Evolutionary conservation across 768 basidiomycete species (phyloP).

Genomic region (Termitomyces sp.): DNA sequence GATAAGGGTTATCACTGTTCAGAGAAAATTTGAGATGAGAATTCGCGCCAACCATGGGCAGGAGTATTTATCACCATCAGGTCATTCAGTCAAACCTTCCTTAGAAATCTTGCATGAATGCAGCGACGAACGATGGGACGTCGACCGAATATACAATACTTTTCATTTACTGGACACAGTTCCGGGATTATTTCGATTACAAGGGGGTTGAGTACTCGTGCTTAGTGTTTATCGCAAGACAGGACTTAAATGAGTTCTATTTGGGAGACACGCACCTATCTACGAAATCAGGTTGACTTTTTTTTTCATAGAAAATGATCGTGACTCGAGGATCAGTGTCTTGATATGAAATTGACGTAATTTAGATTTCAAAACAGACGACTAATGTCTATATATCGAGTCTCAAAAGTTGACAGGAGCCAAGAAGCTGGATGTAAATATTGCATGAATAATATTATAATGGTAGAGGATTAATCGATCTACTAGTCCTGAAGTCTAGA

Average conservation of each 20-base stretch:
- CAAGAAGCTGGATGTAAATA: no score
- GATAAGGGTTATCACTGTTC: background rate
- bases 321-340: no score
- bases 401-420: background rate
- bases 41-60: background rate
- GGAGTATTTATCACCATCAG: background rate
- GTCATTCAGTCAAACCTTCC: background rate
- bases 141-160: no score
- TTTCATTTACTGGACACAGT: no score
- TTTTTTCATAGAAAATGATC: no score
- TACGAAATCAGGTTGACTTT: no score
- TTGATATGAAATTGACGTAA: no score
- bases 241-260: no score
- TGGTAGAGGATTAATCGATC: background rate
- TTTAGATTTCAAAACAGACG: background rate
- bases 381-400: no score
- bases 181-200: no score
- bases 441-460: background rate
- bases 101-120: background rate
- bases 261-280: no score
- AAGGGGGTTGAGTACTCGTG: background rate
- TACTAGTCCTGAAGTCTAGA: background rate
- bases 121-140: background rate
- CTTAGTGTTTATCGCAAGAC: no score
- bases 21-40: background rate